Conservation (phyloP, 805 yeast genomes). For the Saitoella complicata region DNA sequence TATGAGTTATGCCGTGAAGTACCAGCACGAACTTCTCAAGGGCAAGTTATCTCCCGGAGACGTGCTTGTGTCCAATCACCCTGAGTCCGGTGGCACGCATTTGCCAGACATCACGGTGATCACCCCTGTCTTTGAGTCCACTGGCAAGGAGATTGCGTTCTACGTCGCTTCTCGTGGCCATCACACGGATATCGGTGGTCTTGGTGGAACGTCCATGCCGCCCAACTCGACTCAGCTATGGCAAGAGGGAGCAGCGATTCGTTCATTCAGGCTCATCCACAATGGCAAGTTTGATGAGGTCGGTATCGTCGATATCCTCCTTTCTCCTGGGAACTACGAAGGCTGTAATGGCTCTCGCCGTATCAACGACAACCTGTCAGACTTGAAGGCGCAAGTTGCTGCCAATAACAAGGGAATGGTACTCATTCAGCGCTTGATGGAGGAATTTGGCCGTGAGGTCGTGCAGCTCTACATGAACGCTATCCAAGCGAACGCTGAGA, state of each 20-base stretch:
- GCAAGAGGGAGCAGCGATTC: constrained; percentile 85
- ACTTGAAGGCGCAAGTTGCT: constrained; percentile 70
- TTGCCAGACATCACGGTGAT: constrained; percentile 82
- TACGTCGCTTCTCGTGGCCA: constrained; percentile 91
- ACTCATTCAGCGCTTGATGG: constrained; percentile 40
- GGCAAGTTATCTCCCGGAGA: constrained; percentile 54
- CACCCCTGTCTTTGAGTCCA: constrained; percentile 56
- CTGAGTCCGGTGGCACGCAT: constrained; percentile 73
- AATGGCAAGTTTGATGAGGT: constrained; percentile 64
- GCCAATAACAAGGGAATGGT: constrained; percentile 76
- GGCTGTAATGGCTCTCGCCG: constrained; percentile 85
- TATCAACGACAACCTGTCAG: constrained; percentile 67
- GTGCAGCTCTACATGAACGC: constrained; percentile 65
- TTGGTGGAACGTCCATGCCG: constrained; percentile 87
- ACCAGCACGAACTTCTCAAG: constrained; percentile 50
- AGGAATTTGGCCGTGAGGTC: constrained; percentile 42
- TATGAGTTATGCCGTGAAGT: constrained; percentile 63
- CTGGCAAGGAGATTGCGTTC: constrained; percentile 41
- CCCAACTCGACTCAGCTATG: constrained; percentile 70
- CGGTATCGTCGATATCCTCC: constrained; percentile 41
- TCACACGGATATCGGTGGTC: constrained; percentile 91
- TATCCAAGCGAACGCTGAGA: constrained; percentile 62
- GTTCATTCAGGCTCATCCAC: constrained; percentile 56
- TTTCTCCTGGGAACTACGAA: constrained; percentile 60
- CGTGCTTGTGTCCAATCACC: constrained; percentile 63